Percentiles rank a stretch among this genome's conserved stretches.
Evolutionary conservation across 345 rosid species (phyloP).

Genomic region (Corchorus olitorius): DNA sequence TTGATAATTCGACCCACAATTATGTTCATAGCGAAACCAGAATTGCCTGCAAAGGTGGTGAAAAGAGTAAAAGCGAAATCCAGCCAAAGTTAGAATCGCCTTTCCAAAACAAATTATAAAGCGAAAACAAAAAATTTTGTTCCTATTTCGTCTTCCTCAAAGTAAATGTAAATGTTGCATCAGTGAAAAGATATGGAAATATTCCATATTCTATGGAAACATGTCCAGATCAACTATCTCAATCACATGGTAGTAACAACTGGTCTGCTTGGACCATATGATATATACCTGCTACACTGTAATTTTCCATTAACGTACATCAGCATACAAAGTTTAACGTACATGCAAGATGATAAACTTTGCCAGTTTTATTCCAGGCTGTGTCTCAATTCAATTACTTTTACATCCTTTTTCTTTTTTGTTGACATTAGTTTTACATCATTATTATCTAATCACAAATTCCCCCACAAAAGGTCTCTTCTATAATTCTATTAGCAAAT

Average conservation of each 20-base stretch:
- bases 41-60: background rate
- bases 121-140: background rate
- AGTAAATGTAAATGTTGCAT: background rate
- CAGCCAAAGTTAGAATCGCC: background rate
- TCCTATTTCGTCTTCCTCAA: background rate
- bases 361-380: slow-evolving; percentile 26
- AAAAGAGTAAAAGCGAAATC: background rate
- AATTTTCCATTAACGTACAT: background rate
- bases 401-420: background rate
- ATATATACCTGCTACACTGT: background rate
- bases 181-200: too few species aligned
- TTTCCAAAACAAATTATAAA: background rate
- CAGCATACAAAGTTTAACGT: background rate
- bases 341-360: background rate
- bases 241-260: background rate
- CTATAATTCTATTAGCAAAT: background rate
- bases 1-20: background rate
- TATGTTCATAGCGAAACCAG: background rate
- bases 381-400: background rate
- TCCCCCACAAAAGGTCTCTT: background rate
- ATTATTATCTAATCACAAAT: background rate
- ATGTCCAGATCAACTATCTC: background rate
- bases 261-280: background rate
- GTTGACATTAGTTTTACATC: too few species aligned
- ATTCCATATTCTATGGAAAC: background rate